Base-by-base conservation (phyloP, 2,329 filamentous ascomycete species). In the Epichloe amarillans region DNA sequence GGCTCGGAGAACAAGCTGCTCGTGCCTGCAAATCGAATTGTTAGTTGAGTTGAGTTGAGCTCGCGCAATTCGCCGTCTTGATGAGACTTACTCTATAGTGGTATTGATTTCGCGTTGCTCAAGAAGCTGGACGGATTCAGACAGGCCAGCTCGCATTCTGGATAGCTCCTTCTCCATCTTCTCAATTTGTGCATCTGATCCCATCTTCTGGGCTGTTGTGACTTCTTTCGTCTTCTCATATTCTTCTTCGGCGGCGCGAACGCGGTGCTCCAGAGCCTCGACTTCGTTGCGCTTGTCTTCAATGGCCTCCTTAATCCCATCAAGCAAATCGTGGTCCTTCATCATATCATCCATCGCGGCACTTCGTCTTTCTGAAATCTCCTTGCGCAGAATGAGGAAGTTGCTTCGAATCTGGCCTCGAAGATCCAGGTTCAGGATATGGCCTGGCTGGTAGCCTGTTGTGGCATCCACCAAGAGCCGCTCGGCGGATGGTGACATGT, bases 91-190 rank as follows among this genome's bases (percentile, higher is more conserved):
- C 86, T 97, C 90, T 59, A 97, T 93, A 54, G 91, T 94, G 12
- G 88, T 93, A 60, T 90, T 95, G 80, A 97, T 95, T 72, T 97
- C 90, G 50, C 88, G 77, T 67, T 96, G 91, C 66, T 96, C 89
- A 78, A 96, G 84, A 46, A 95, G 69, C 67, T 96, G 88, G 49
- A 96, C 86, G 36, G 83, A 89, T 66, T 96, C 91, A 3, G 81
- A 84, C 33, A 96, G 72, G 11, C 84, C 84, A 2, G 84, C 80
- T 41, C 90, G 79, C 88, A 97, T 95, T 65, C 89, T 88, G 45
- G 87, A 86, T n/a, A 98, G 73, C 66, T 98, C 90, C 68, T 95
- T 96, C 70, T 98, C 93, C 84, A 96, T 94, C 73, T 93, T 93
- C 69, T 98, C 93, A 60, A 98, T 95, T 66, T 97, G 91, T 8